A percentile compares a stretch with the other conserved stretches of the same genome.
Evolutionary conservation across 2,329 filamentous ascomycete species (phyloP).

Genomic region (Parafenestella ontariensis): DNA sequence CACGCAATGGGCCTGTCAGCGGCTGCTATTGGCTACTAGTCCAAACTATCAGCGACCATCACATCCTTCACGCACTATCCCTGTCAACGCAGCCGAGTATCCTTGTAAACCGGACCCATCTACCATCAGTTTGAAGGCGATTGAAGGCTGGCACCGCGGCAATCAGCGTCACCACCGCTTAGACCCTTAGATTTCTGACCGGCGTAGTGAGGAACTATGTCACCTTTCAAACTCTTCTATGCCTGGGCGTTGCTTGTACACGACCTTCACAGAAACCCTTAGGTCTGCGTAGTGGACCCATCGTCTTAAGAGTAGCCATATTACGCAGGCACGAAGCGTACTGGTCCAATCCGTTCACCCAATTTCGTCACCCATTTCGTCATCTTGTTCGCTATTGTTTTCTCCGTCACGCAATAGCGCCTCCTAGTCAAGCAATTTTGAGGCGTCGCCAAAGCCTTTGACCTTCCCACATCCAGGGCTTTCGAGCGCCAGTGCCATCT

Average conservation of each 20-base stretch:
- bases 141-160: slow-evolving; percentile 19
- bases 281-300: background rate
- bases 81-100: slow-evolving; percentile 33
- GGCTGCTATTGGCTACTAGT: slow-evolving; percentile 30
- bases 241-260: slow-evolving; percentile 7
- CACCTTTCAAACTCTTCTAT: slow-evolving; percentile 24
- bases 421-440: slow-evolving; percentile 32
- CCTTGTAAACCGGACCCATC: slow-evolving; percentile 29
- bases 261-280: background rate
- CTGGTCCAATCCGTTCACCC: too few relatives aligned
- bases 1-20: slow-evolving; percentile 38
- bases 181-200: slow-evolving; percentile 7
- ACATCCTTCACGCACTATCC: slow-evolving; percentile 31
- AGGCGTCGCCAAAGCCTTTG: slow-evolving; percentile 24
- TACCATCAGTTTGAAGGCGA: slow-evolving; percentile 15
- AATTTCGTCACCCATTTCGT: too few relatives aligned
- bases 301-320: slow-evolving; percentile 7
- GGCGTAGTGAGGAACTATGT: slow-evolving; percentile 32
- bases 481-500: slow-evolving; percentile 8
- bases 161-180: slow-evolving; percentile 18
- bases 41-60: slow-evolving; percentile 20
- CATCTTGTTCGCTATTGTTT: slow-evolving; percentile 3
- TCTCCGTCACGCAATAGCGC: slow-evolving; percentile 36
- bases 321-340: background rate
- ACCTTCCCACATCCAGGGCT: slow-evolving; percentile 19